phyloP scores from a whole-genome alignment of 352 stramenopile species.

The Pythium pectinolyticum region DNA sequence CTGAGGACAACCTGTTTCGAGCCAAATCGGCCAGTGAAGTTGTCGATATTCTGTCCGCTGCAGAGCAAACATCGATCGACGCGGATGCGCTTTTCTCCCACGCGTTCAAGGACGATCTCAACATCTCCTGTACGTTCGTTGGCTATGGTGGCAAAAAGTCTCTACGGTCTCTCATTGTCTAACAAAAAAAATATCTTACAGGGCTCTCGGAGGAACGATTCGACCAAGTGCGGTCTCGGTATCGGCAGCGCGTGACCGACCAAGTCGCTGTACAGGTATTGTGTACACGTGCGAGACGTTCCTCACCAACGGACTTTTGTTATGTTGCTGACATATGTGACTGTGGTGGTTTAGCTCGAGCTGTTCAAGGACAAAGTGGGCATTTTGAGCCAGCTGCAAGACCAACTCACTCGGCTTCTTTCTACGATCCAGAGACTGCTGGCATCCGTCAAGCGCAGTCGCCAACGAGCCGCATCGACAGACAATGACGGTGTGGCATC shows the following conservation, averaged over 20 bases:
- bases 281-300: too few relatives aligned
- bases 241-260: conserved; percentile 61
- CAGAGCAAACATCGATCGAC: conserved; percentile 66
- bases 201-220: conserved; percentile 70
- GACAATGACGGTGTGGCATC: too few relatives aligned
- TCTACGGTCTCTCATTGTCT: neutral
- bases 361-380: conserved; percentile 60
- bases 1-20: conserved; percentile 67
- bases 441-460: conserved; percentile 3
- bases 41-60: conserved; percentile 48
- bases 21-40: conserved; percentile 53
- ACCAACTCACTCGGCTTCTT: conserved; percentile 41
- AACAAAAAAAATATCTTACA: too few relatives aligned
- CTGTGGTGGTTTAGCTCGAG: conserved; percentile 25
- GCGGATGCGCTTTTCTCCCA: conserved; percentile 69
- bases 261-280: conserved; percentile 53
- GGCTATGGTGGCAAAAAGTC: too few relatives aligned
- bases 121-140: conserved; percentile 71
- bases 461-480: neutral
- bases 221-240: conserved; percentile 47
- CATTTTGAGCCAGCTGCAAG: conserved; percentile 57
- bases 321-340: neutral
- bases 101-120: conserved; percentile 79
- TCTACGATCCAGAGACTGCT: conserved; percentile 40
- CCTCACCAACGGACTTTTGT: neutral